Evolutionary conservation across 768 basidiomycete species (phyloP), one percentile per base, ranked within the genome.

Genomic region (Pleurotus eryngii): DNA sequence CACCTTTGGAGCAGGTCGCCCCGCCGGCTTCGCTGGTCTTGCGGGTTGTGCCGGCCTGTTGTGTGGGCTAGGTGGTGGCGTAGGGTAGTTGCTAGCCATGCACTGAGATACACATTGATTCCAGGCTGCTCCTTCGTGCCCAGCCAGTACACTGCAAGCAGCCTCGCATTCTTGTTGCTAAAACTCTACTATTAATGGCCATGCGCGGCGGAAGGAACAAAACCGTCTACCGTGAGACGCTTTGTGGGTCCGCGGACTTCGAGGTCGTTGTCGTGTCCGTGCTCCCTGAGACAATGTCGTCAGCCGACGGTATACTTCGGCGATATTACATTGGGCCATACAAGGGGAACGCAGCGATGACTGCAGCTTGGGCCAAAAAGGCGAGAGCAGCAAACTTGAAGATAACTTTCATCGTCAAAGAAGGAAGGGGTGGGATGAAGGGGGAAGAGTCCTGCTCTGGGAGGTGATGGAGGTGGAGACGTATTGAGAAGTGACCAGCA

Each of bases 401-500:
- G 6, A 39, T 20, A 12, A 54, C 39, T n/a, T 40, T 39, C 51
- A 54, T 54, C 4, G 39, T 42, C 18, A 5, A 11, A n/a, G 18
- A 54, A 42, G 18, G 14, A 48, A 48, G 9, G 46, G 18, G 18
- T 14, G 42, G 38, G 18, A 54, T 17, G 37, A 37, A 42, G 39
- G 27, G 35, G 42, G 51, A 54, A n/a, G 51, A 54, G 51, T n/a
- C 22, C 37, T 54, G 51, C 51, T 54, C 51, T 35, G 9, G 30
- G 30, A 35, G 30, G 14, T 37, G 49, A n/a, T 35, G 15, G 17
- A n/a, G 30, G 26, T 15, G 49, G 38, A 15, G 22, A 50, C 38
- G 49, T 48, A 12, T 48, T 50, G 49, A 38, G 49, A 50, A 50
- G 49, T 50, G 30, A 50, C 49, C 49, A 50, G 49, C 49, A 50